Evolutionary conservation across 78 protist genomes (phyloP), one percentile per base, ranked within the genome.

Genomic region (Dictyostelium capitatum): DNA sequence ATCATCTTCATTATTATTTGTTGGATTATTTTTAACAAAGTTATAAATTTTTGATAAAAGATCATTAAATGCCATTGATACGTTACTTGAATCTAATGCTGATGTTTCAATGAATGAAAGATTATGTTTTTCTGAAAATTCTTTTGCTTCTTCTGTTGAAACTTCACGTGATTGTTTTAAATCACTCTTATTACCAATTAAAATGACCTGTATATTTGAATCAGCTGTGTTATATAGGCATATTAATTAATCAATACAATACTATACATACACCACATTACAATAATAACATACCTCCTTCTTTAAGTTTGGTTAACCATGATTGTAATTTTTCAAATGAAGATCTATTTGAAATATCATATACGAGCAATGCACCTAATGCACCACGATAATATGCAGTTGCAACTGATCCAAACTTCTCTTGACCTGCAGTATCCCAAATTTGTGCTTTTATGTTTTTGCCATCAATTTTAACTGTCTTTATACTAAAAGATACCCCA

Each of bases 121-220:
- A 9, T 32, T 19, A 41, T 90, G 69, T 19, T 82, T 53, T n/a
- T 41, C 75, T 28, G 95, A 82, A 59, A 51, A 90, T 12, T 56
- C 95, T 32, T 82, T 57, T 37, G 95, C 87, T 14, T 90, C 95
- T 20, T 90, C 95, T 19, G 67, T 84, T 41, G 95, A 15, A 12
- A 90, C 95, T 25, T 77, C 81, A 2, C 81, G 23, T 14, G 54
- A 25, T 17, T 77, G 81, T 30, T n/a, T n/a, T 37, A 98, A 95
- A 75, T 99, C 99, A 77, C 94, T 28, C 96, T 99, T 99, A 97
- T 99, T 99, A 11, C 99, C 99, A 28, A 98, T 97, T 10, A 99
- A 96, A 97, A 98, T 96, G 48, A 98, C 85, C 62, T 46, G 62
- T 46, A 72, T 72, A 47, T 72, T 72, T 12, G 62, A 12, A 19